Base-by-base conservation (phyloP, 2,329 filamentous ascomycete genomes). In the Pseudogymnoascus sp. region DNA sequence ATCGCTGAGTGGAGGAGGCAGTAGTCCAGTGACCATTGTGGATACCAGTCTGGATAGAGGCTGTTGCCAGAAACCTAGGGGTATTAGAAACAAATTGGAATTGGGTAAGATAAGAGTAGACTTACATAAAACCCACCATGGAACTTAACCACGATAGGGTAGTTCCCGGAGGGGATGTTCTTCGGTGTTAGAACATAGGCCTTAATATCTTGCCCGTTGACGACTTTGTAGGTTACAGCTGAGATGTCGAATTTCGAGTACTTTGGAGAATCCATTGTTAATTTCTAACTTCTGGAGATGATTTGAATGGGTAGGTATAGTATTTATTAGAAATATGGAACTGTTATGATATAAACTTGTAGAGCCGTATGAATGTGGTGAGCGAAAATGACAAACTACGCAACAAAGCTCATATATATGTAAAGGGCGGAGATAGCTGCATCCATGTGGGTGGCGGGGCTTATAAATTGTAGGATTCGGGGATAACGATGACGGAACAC, bases 1-100 rank as follows among this genome's bases (percentile, higher is more conserved):
- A 83, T 76, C n/a, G 81, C 78, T 12, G 68, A 69, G 59, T 77
- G 73, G 26, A 70, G 66, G 1, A 73, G 70, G 24, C 76, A 72
- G 40, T 79, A 72, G 6, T 78, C 73, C 6, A 80, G 68, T 6
- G 76, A 69, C 75, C 75, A 76, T 24, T 66, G 62, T 0, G 72
- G 65, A 40, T 69, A 71, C 67, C 72, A 74, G 8, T 70, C 69
- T 26, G 67, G 59, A 31, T 53, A 69, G 3, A 70, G 41, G 4
- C 64, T 65, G 19, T 65, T 35, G 2, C 66, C 68, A 1, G 61
- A 50, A 12, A 65, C 24, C 63, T 65, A 35, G 7, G 3, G 8
- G 26, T 33, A 33, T 46, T 31, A 43, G 24, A 19, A 24, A 19
- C 5, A 22, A n/a, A 12, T 43, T 60, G 40, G 26, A 24, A 14